These are phyloP conservation scores for Cordia subcordata DNA, from an alignment of 257 asterid species.

Conservation along the genomic window DNA sequence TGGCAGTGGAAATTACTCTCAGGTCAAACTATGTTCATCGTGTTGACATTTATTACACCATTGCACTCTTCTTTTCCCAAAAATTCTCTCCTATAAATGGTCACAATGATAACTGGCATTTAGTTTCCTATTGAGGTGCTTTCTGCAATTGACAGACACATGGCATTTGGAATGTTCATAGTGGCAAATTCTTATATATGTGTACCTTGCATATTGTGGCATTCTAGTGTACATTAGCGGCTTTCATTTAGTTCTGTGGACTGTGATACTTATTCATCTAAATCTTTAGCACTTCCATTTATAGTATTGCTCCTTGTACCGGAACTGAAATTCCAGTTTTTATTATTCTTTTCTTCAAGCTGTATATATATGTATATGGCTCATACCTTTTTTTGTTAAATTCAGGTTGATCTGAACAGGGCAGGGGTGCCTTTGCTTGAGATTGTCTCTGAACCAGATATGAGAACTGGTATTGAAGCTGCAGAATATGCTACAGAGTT, in stretches of 20 bases:
- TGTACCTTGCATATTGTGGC: too few species aligned
- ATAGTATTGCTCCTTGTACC: too few species aligned
- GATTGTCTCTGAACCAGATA: conserved; percentile 97
- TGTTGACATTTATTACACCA: background rate
- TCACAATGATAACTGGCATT: too few species aligned
- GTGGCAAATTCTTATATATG: background rate
- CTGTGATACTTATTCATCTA: too few species aligned
- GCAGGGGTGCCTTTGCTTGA: conserved; percentile 99
- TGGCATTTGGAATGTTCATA: background rate
- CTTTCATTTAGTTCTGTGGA: too few species aligned
- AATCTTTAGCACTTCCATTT: too few species aligned
- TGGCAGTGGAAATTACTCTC: conserved; percentile 62
- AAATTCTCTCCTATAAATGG: too few species aligned
- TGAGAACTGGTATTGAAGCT: conserved; percentile 96
- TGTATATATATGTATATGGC: background rate
- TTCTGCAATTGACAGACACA: too few species aligned
- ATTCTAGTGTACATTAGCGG: too few species aligned
- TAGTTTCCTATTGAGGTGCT: too few species aligned
- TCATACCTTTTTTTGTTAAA: conserved; percentile 1
- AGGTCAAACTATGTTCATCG: conserved; percentile 30
- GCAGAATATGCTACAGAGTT: conserved; percentile 96
- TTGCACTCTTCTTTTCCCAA: too few species aligned
- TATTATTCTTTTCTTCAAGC: background rate
- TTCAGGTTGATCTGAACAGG: conserved; percentile 94
- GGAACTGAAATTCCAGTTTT: background rate